A percentile compares a stretch with the other conserved stretches of the same genome.
phyloP scores from a whole-genome alignment of 257 asterid genomes.

The Galeopsis tetrahit region DNA sequence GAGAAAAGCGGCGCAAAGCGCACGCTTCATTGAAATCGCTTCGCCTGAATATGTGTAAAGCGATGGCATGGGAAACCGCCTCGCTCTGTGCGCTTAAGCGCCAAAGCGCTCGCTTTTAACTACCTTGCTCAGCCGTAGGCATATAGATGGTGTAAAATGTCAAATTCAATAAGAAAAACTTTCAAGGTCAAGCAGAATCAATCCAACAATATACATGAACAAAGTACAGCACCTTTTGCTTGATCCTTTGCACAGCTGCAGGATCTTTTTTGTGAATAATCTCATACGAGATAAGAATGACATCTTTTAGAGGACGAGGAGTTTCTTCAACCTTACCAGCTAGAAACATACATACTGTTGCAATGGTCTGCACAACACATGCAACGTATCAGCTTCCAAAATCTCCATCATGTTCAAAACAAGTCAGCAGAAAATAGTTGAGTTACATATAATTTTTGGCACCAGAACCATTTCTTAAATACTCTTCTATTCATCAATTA shows the following conservation, averaged over 20 bases:
- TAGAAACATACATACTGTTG: constrained; percentile 96
- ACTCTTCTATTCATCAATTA: not conserved
- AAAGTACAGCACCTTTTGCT: constrained; percentile 70
- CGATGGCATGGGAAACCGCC: too few relatives aligned
- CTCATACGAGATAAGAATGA: constrained; percentile 87
- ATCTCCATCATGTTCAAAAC: constrained; percentile 17
- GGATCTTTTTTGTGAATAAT: constrained; percentile 73
- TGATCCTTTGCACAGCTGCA: constrained; percentile 79
- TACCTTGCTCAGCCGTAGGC: not conserved
- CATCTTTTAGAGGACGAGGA: constrained; percentile 95
- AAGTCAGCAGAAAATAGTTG: constrained; percentile 10
- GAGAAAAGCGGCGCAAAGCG: too few relatives aligned
- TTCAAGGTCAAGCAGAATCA: constrained; percentile 13
- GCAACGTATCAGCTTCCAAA: constrained; percentile 30
- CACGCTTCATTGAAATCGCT: too few relatives aligned
- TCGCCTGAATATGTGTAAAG: too few relatives aligned
- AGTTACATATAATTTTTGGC: not conserved
- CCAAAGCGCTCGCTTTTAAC: too few relatives aligned
- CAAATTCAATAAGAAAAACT: not conserved
- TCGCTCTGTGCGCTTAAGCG: too few relatives aligned
- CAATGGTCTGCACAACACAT: constrained; percentile 65
- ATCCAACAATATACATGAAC: constrained; percentile 17
- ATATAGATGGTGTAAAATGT: not conserved
- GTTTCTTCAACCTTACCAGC: constrained; percentile 99
- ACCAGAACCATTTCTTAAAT: constrained; percentile 13